Conservation (phyloP, 1,284 basidiomycete species). For the Apiotrichum gracile region DNA sequence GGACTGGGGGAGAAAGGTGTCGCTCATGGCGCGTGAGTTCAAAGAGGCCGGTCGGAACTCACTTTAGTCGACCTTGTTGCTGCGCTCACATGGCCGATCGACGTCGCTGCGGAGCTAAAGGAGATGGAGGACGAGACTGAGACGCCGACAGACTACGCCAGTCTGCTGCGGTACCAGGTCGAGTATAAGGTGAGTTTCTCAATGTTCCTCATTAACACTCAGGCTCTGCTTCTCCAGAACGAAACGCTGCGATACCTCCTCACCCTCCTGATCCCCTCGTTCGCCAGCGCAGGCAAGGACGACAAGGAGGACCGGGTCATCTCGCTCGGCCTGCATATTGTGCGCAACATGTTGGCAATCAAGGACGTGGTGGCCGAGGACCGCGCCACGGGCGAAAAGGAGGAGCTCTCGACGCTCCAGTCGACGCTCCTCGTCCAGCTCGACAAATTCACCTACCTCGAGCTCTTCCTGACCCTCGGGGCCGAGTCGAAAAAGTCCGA, state of each 20-base stretch:
- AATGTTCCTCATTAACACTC: background rate
- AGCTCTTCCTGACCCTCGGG: conserved; percentile 75
- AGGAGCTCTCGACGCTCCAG: conserved; percentile 63
- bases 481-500: conserved; percentile 67
- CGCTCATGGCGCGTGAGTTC: conserved; percentile 63
- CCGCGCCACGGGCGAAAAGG: conserved; percentile 64
- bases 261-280: conserved; percentile 61
- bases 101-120: conserved; percentile 82
- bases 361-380: conserved; percentile 69
- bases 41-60: background rate
- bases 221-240: conserved; percentile 56
- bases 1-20: conserved; percentile 59
- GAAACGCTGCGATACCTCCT: conserved; percentile 63
- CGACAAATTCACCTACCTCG: conserved; percentile 65
- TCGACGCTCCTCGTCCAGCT: conserved; percentile 66
- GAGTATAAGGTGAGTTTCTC: conserved; percentile 66
- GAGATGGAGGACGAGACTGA: conserved; percentile 69
- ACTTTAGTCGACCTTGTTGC: conserved; percentile 69
- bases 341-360: conserved; percentile 85
- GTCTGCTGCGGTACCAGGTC: conserved; percentile 69
- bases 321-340: conserved; percentile 77
- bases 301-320: conserved; percentile 78
- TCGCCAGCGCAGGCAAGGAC: conserved; percentile 61
- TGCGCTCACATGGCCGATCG: conserved; percentile 95
- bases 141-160: conserved; percentile 75